Evolutionary conservation across 345 rosid genomes (phyloP), one percentile per base, ranked within the genome.

Genomic region (Reutealis trisperma): DNA sequence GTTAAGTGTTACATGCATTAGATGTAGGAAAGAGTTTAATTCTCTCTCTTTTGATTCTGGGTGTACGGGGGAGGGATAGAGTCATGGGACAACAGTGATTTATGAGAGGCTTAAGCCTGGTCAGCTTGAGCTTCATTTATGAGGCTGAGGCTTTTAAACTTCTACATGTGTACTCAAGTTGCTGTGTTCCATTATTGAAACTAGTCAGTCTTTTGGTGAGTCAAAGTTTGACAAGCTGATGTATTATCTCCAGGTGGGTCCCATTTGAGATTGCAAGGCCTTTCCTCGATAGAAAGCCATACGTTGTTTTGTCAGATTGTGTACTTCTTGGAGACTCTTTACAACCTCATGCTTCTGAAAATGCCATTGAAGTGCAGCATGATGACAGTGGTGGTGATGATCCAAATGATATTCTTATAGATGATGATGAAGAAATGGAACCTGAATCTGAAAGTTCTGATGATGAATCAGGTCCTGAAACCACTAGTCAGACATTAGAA

Each of bases 241-340:
- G 25, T 73, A 16, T 71, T 84, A 60, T 83, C 73, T 84, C 71
- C 92, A 96, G 99, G 94, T 96, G 99, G 99, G 90, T 96, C 72
- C 79, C 93, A 63, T 93, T 78, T 87, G 86, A 89, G 63, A 69
- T 75, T 65, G 91, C 90, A 30, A 90, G 82, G 71, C 90, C 97
- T 21, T 62, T 87, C 85, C 98, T 96, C 16, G 97, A 96, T 83
- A 84, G 83, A 85, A 88, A 83, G 77, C 85, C 83, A 70, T 96
- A 92, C 76, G 89, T 78, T 32, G 85, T 92, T 81, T 82, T 96
- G 77, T 90, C 99, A 58, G 97, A 93, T 83, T 79, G 67, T 83
- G 49, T 86, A 52, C 78, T 34, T 66, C 72, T 76, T 73, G 88
- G 81, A 67, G 82, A 67, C 77, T 83, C 85, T 62, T 80, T 78